Conservation (phyloP, 306 rosid genomes). For the Erythrophleum fordii region DNA sequence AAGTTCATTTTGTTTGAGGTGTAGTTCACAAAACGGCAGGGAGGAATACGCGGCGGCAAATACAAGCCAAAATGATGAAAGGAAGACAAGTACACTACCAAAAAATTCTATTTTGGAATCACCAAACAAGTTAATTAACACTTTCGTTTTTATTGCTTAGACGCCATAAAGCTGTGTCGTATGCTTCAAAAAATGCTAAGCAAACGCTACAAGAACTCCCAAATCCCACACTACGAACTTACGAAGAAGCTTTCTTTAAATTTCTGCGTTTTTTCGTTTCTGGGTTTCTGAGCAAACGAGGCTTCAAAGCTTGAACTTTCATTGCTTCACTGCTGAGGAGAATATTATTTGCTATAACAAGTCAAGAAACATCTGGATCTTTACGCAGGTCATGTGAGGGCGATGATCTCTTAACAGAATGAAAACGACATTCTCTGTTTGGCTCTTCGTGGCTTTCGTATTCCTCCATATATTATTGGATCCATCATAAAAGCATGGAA, state of each 20-base stretch:
- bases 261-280: background rate
- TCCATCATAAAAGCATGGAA: background rate
- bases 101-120: background rate
- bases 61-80: background rate
- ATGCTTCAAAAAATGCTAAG: background rate
- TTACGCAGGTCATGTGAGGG: background rate
- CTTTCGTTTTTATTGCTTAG: conserved; percentile 9
- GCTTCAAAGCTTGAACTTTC: conserved; percentile 1
- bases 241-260: background rate
- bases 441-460: background rate
- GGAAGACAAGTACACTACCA: background rate
- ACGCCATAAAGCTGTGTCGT: conserved; percentile 22
- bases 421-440: conserved; percentile 4
- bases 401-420: background rate
- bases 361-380: background rate
- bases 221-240: background rate
- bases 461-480: background rate
- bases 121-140: background rate
- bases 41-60: background rate
- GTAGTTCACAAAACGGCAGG: too few relatives aligned
- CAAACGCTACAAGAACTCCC: background rate
- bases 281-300: background rate
- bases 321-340: conserved; percentile 13
- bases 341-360: background rate
- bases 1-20: too few relatives aligned